Evolutionary conservation across 306 rosid species (phyloP).

Genomic region (Begonia masoniana): DNA sequence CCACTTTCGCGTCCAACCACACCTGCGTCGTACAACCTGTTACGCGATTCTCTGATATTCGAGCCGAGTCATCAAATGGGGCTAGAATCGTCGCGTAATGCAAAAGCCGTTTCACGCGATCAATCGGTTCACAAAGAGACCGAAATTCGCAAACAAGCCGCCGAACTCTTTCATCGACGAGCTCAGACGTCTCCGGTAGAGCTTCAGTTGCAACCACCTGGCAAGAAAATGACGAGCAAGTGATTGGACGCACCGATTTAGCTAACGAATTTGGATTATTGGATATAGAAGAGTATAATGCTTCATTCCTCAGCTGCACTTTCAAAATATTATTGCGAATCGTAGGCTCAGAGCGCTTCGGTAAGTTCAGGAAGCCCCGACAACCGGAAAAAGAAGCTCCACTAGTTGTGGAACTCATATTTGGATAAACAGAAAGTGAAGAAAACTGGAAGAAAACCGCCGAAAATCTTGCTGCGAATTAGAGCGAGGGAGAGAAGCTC

Average conservation of each 20-base stretch:
- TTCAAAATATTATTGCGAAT: slow-evolving; percentile 1
- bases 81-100: slow-evolving; percentile 54
- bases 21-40: slow-evolving; percentile 57
- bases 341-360: neutral
- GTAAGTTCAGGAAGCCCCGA: neutral
- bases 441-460: slow-evolving; percentile 1
- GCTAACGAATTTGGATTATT: neutral
- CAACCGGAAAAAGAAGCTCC: neutral
- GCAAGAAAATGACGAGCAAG: slow-evolving; percentile 1
- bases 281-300: neutral
- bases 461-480: neutral
- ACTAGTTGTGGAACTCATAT: slow-evolving; percentile 14
- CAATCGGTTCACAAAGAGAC: slow-evolving; percentile 48
- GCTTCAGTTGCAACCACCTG: neutral
- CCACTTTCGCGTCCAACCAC: slow-evolving; percentile 55
- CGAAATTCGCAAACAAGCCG: slow-evolving; percentile 37
- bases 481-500: neutral
- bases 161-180: slow-evolving; percentile 18
- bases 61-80: slow-evolving; percentile 15
- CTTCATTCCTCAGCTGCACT: neutral
- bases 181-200: neutral
- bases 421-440: slow-evolving; percentile 11
- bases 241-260: slow-evolving; percentile 5
- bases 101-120: slow-evolving; percentile 54
- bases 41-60: slow-evolving; percentile 38